These are phyloP conservation scores for Aspergillus candidus DNA, from an alignment of 2,329 filamentous ascomycete genomes.

Conservation along the genomic window DNA sequence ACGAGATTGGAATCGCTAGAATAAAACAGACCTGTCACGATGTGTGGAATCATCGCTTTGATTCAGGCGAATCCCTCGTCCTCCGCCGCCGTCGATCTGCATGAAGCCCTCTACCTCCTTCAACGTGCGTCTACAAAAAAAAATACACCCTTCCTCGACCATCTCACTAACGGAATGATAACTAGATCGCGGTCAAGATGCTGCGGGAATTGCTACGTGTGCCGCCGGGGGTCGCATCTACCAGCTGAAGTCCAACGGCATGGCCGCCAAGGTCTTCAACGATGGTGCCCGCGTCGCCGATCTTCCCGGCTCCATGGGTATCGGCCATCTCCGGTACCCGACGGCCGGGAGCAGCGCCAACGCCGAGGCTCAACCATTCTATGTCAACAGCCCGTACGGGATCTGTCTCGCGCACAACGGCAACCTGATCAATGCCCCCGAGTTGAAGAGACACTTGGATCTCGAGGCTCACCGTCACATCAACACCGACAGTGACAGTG, in stretches of 20 bases:
- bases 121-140: constrained; percentile 46
- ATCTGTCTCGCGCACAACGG: constrained; percentile 80
- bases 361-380: constrained; percentile 87
- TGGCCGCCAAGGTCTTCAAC: constrained; percentile 78
- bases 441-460: constrained; percentile 66
- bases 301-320: constrained; percentile 78
- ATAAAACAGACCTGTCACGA: constrained; percentile 30
- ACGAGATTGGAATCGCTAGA: constrained; percentile 16
- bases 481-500: constrained; percentile 85
- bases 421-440: constrained; percentile 74
- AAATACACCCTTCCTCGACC: constrained; percentile 5
- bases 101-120: constrained; percentile 66
- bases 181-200: constrained; percentile 72
- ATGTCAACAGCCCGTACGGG: constrained; percentile 80
- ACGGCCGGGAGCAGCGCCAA: constrained; percentile 79
- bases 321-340: constrained; percentile 82
- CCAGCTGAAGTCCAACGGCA: constrained; percentile 84
- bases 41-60: constrained; percentile 59
- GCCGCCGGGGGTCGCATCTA: constrained; percentile 72
- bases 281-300: constrained; percentile 68
- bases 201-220: constrained; percentile 74
- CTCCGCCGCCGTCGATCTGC: constrained; percentile 56
- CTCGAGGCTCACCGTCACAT: constrained; percentile 75
- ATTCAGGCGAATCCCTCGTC: constrained; percentile 53
- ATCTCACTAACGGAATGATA: constrained; percentile 21